A percentile compares a stretch with the other conserved stretches of the same genome.
Evolutionary conservation across 805 yeast genomes (phyloP).

Genomic region (Candida gorgasii): DNA sequence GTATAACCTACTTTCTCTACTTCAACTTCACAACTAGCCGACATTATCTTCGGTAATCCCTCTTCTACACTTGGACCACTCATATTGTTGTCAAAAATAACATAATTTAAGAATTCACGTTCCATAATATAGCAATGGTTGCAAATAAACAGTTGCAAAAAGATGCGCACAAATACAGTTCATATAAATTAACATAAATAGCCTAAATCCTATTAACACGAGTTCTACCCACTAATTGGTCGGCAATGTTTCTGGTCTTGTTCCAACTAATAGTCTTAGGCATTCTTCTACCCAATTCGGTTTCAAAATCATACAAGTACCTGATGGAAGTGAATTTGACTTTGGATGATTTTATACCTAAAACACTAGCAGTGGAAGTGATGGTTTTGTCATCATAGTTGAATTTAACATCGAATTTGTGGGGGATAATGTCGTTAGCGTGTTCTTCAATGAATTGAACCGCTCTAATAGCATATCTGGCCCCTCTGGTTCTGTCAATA

Average conservation of each 20-base stretch:
- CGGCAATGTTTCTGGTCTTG: constrained; percentile 71
- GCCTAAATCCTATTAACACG: constrained; percentile 15
- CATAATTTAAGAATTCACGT: too few species aligned
- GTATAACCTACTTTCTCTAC: not conserved
- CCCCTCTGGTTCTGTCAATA: constrained; percentile 87
- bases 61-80: not conserved
- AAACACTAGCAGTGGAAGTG: constrained; percentile 65
- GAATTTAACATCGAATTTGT: constrained; percentile 32
- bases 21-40: not conserved
- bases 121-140: too few species aligned
- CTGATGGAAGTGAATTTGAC: constrained; percentile 73
- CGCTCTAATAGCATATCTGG: constrained; percentile 87
- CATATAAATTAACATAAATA: not conserved
- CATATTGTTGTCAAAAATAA: too few species aligned
- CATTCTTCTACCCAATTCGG: constrained; percentile 77
- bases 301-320: constrained; percentile 81
- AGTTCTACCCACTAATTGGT: constrained; percentile 76
- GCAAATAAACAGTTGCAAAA: too few species aligned
- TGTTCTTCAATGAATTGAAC: constrained; percentile 79
- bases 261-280: constrained; percentile 89
- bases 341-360: constrained; percentile 81
- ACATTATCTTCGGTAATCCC: too few species aligned
- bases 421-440: constrained; percentile 20
- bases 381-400: constrained; percentile 33
- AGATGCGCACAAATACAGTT: not conserved